These are phyloP conservation scores for Starmera stellimalicola DNA, from an alignment of 1,139 yeast genomes.

Conservation along the genomic window DNA sequence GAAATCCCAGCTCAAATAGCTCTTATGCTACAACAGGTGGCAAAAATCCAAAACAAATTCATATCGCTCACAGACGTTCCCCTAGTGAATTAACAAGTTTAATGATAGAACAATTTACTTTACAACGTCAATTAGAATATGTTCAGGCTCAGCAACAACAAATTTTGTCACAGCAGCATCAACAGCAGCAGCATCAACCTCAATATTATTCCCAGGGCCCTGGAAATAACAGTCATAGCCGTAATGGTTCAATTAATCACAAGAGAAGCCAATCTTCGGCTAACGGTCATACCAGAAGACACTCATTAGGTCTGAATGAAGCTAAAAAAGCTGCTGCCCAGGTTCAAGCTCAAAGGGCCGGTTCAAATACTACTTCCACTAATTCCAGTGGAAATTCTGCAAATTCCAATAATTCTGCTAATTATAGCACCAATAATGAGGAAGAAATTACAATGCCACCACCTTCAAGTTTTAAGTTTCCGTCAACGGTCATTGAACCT, in stretches of 20 bases:
- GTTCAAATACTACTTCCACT: slow-evolving; percentile 19
- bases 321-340: slow-evolving; percentile 97
- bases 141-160: slow-evolving; percentile 92
- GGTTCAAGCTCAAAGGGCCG: slow-evolving; percentile 58
- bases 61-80: slow-evolving; percentile 90
- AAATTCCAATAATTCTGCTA: slow-evolving; percentile 7
- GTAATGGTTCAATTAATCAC: slow-evolving; percentile 15
- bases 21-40: slow-evolving; percentile 27
- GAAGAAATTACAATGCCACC: slow-evolving; percentile 8
- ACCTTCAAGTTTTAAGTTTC: slow-evolving; percentile 41
- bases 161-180: slow-evolving; percentile 56
- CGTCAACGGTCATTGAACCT: slow-evolving; percentile 34
- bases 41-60: slow-evolving; percentile 45
- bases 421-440: slow-evolving; percentile 6
- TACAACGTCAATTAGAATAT: slow-evolving; percentile 85
- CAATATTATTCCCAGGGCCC: slow-evolving; percentile 19
- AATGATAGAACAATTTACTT: slow-evolving; percentile 88
- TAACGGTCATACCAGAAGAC: slow-evolving; percentile 73
- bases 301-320: slow-evolving; percentile 83
- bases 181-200: slow-evolving; percentile 23
- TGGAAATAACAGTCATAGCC: slow-evolving; percentile 3
- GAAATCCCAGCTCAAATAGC: no score
- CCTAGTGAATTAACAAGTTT: slow-evolving; percentile 92
- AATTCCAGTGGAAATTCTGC: slow-evolving; percentile 7
- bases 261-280: slow-evolving; percentile 21